Base-by-base conservation (phyloP, 2,329 filamentous ascomycete genomes). In the Sporothrix dimorphospora region DNA sequence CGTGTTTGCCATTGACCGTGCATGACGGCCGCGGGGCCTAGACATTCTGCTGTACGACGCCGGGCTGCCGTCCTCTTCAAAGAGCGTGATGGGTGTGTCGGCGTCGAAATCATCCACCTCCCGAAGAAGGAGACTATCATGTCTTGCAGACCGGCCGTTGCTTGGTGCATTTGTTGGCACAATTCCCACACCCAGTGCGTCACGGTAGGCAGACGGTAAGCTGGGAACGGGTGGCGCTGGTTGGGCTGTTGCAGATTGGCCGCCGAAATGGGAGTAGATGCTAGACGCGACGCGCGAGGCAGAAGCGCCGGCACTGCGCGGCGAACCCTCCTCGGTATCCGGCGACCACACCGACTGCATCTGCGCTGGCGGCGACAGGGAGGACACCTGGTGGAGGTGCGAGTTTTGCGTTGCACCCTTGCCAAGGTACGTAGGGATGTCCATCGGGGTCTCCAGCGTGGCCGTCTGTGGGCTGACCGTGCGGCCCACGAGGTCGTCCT, bases 41-140 rank as follows among this genome's bases (percentile, higher is more conserved):
- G 82, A 82, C 72, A 81, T 81, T 72, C 77, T 82, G 66, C 77
- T 80, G 77, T 77, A 79, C 5, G 70, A 63, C 38, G 78, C 78
- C 3, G 83, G 83, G 73, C 81, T 84, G 24, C 87, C 87, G 74
- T 92, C 91, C 77, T 93, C 91, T 77, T 93, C 91, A 75, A 93
- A 93, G 1, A 91, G 82, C 0, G 91, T 93, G 72, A 85, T 88
- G 0, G 89, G 88, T 0, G 89, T 91, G 51, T 82, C 81, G 74
- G 81, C 83, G 30, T 83, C 81, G 27, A 83, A 81, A 24, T 88
- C 85, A 2, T 87, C 84, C n/a, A 88, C 85, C 49, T 84, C 84
- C n/a, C 73, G 73, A 30, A 76, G 74, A 16, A 61, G 53, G 3
- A 53, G 34, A n/a, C 66, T 69, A 21, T 70, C 47, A 8, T 24